Conservation (phyloP, 139 green algal species). For the Pedinophyceae sp. region DNA sequence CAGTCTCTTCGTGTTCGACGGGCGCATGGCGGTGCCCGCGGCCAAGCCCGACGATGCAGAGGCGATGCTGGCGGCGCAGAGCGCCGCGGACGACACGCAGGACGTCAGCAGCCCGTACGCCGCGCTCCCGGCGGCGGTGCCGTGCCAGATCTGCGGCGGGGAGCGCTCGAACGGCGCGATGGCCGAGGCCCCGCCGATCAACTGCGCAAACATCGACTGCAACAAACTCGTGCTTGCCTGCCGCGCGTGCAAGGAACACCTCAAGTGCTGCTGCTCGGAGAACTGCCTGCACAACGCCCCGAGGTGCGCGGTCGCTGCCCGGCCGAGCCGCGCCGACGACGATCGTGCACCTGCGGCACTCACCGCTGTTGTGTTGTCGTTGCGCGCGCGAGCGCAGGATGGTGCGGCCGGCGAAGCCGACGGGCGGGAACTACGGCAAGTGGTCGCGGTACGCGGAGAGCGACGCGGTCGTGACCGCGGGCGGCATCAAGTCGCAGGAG, state of each 20-base stretch:
- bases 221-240: conserved; percentile 84
- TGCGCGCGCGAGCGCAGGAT: too few relatives aligned
- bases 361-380: too few relatives aligned
- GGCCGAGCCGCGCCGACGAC: too few relatives aligned
- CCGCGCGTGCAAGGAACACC: conserved; percentile 29
- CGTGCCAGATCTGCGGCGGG: conserved; percentile 52
- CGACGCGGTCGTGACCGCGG: too few relatives aligned
- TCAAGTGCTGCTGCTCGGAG: conserved; percentile 63
- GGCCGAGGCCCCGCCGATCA: conserved; percentile 68
- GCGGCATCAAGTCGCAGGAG: too few relatives aligned
- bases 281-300: too few relatives aligned
- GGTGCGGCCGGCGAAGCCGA: too few relatives aligned
- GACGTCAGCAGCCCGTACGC: background rate
- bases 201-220: conserved; percentile 85
- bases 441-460: too few relatives aligned
- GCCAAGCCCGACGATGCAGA: background rate
- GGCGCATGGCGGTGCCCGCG: conserved; percentile 40
- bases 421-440: too few relatives aligned
- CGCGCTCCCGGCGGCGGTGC: conserved; percentile 33
- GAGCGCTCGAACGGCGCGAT: too few relatives aligned
- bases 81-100: background rate
- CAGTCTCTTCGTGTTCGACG: conserved; percentile 93
- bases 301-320: too few relatives aligned
- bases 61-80: background rate
- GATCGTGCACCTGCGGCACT: too few relatives aligned